Evolutionary conservation across 2,329 filamentous ascomycete species (phyloP), one percentile per base, ranked within the genome.

Genomic region (Aureobasidium leucospermi): DNA sequence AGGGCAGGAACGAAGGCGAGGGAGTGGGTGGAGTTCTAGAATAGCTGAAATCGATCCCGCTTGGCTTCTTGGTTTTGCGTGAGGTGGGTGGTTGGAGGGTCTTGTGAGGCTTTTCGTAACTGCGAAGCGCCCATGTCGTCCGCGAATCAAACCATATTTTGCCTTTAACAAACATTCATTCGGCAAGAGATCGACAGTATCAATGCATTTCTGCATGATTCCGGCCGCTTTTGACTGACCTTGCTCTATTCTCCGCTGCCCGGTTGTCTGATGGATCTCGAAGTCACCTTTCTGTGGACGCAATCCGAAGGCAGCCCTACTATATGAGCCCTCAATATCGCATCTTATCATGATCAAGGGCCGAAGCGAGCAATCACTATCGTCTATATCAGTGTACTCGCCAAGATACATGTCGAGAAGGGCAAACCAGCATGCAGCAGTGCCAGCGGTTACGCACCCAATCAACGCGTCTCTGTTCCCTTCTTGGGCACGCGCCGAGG

Each of bases 401-500:
- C 23, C 16, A 38, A 36, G 13, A 13, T 55, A 36, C 16, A 53
- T n/a, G 29, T 41, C 16, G 39, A 42, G 28, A 34, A 34, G 51
- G n/a, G 7, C 10, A 36, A 41, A 29, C 19, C 23, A 52, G 48
- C 36, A 15, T 58, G 55, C 55, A 58, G 42, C 39, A 58, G 55
- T 58, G 55, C 43, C 43, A 58, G 55, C 55, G 55, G 55, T 41
- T 47, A 58, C 31, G 42, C 55, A 41, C 16, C 55, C 55, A 58
- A 58, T 58, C 55, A 58, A 58, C 55, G 55, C 55, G 55, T 31
- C 19, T 46, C 28, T 32, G 8, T 11, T 41, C 13, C 53, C 34
- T n/a, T 15, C 32, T 48, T 58, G 43, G 19, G 42, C 42, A 57
- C 39, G 52, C 52, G 52, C 52, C 31, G 29, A 36, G 39, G n/a